A percentile compares a stretch with the other conserved stretches of the same genome.
Evolutionary conservation across 495 filamentous ascomycete species (phyloP).

Genomic region (Penicillium pulvis): DNA sequence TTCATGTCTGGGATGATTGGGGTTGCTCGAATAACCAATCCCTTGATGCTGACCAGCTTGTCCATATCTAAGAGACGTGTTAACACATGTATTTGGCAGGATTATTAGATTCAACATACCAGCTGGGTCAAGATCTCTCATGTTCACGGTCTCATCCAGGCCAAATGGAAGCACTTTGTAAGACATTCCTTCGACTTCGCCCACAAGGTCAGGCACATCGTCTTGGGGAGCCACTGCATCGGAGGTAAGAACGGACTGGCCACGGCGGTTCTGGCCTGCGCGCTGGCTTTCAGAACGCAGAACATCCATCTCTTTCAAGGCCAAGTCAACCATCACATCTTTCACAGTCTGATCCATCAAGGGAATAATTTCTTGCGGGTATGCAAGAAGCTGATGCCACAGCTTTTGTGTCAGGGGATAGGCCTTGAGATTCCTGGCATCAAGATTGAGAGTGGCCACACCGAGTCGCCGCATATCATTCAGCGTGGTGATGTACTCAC

Average conservation of each 20-base stretch:
- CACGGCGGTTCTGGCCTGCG: slow-evolving; percentile 24
- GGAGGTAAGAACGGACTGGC: slow-evolving; percentile 58
- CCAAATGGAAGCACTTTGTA: slow-evolving; percentile 91
- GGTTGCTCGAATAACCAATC: slow-evolving; percentile 92
- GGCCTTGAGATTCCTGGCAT: slow-evolving; percentile 84
- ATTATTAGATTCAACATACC: slow-evolving; percentile 40
- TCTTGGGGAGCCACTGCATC: slow-evolving; percentile 74
- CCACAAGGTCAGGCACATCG: slow-evolving; percentile 67
- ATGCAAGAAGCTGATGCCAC: slow-evolving; percentile 91
- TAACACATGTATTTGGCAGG: slow-evolving; percentile 5
- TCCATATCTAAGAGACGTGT: slow-evolving; percentile 69
- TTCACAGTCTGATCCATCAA: slow-evolving; percentile 94
- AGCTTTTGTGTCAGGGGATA: slow-evolving; percentile 92
- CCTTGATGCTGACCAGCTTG: slow-evolving; percentile 94
- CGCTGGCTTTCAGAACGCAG: slow-evolving; percentile 60
- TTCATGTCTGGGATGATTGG: slow-evolving; percentile 99
- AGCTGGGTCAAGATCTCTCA: slow-evolving; percentile 92
- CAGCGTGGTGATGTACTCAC: slow-evolving; percentile 83
- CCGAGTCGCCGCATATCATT: slow-evolving; percentile 88
- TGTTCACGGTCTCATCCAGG: slow-evolving; percentile 83
- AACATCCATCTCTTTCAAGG: slow-evolving; percentile 76
- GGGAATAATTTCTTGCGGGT: slow-evolving; percentile 93
- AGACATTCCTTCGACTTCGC: slow-evolving; percentile 66
- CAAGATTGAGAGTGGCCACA: slow-evolving; percentile 79
- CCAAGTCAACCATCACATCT: slow-evolving; percentile 89